These are phyloP conservation scores for Dimocarpus longan DNA, from an alignment of 345 rosid genomes.

Conservation along the genomic window DNA sequence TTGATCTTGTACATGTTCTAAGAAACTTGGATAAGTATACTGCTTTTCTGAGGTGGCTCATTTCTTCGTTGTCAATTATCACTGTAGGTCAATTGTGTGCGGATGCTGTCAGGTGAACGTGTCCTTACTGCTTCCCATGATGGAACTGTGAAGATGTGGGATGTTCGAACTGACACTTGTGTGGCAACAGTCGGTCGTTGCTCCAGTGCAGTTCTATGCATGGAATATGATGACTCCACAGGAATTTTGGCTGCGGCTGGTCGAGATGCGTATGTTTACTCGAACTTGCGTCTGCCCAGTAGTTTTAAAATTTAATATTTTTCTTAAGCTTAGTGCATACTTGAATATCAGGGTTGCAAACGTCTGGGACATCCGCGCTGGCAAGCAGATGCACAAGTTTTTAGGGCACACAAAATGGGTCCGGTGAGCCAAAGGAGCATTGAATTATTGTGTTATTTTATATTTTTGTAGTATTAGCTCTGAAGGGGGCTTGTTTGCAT, in stretches of 20 bases:
- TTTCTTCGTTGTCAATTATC: constrained; percentile 4
- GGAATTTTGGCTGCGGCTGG: constrained; percentile 98
- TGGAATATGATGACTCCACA: constrained; percentile 96
- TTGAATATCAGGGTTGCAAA: constrained; percentile 74
- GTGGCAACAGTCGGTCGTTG: constrained; percentile 99
- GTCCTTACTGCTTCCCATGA: constrained; percentile 92
- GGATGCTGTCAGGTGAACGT: constrained; percentile 95
- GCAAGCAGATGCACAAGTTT: constrained; percentile 97
- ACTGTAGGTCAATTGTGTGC: constrained; percentile 81
- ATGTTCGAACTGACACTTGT: constrained; percentile 95
- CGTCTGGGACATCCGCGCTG: constrained; percentile 98
- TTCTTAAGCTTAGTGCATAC: constrained; percentile 17
- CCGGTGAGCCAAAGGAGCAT: constrained; percentile 57
- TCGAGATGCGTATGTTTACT: constrained; percentile 84
- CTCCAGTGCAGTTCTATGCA: constrained; percentile 84
- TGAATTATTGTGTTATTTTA: constrained; percentile 9
- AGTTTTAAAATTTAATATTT: neutral
- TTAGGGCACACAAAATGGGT: constrained; percentile 96
- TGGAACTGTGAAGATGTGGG: constrained; percentile 99
- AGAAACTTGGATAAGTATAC: neutral
- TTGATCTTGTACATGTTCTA: neutral
- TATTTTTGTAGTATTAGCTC: constrained; percentile 11
- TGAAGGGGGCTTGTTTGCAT: constrained; percentile 14
- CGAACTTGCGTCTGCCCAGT: constrained; percentile 2
- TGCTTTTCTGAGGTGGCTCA: neutral